Evolutionary conservation across 2,329 filamentous ascomycete genomes (phyloP).

Genomic region (Stagonosporopsis rhizophila): DNA sequence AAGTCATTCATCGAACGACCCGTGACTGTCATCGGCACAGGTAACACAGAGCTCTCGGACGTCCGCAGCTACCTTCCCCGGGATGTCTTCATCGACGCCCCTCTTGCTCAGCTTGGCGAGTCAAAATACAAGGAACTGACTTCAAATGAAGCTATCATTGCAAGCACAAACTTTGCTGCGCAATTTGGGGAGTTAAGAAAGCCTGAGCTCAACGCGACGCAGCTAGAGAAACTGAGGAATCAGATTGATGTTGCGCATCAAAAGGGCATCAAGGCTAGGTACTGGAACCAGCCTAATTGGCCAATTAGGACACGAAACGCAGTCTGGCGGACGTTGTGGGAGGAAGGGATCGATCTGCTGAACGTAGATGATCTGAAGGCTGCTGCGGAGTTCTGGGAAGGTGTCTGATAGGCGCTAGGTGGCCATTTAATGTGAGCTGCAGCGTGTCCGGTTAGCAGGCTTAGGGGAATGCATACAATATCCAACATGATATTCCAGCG

Average conservation of each 20-base stretch:
- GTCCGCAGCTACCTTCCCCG: constrained; percentile 49
- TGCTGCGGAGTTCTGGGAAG: constrained; percentile 52
- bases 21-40: constrained; percentile 69
- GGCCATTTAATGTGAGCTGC: not conserved
- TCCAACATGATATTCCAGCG: not conserved
- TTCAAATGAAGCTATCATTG: constrained; percentile 59
- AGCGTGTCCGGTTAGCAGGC: no score
- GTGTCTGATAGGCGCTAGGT: not conserved
- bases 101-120: constrained; percentile 55
- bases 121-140: constrained; percentile 56
- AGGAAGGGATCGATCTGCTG: constrained; percentile 66
- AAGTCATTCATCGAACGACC: constrained; percentile 55
- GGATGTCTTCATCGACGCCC: constrained; percentile 68
- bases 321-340: constrained; percentile 62
- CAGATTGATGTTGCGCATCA: constrained; percentile 63
- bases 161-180: constrained; percentile 58
- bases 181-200: constrained; percentile 51
- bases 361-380: constrained; percentile 70
- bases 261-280: constrained; percentile 66
- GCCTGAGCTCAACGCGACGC: constrained; percentile 53
- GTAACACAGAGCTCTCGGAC: constrained; percentile 54
- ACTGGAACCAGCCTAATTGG: constrained; percentile 69
- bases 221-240: constrained; percentile 57
- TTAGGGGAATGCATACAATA: not conserved
- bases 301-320: constrained; percentile 58